A percentile compares a stretch with the other conserved stretches of the same genome.
Evolutionary conservation across 495 filamentous ascomycete genomes (phyloP).

Genomic region (Thermothielavioides terrestris): DNA sequence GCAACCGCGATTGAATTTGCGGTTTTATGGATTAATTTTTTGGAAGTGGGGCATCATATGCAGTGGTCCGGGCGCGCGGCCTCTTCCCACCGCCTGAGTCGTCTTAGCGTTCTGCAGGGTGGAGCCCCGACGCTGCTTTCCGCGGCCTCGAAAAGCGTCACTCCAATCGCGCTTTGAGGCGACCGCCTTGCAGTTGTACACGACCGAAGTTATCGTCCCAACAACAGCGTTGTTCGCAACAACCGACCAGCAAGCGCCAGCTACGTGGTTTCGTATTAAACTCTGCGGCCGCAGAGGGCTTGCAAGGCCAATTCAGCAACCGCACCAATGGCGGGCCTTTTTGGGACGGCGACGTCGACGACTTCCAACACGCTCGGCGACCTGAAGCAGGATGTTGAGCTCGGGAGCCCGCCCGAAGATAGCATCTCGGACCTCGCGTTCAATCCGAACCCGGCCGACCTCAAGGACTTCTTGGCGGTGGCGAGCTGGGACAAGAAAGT

Average conservation of each 20-base stretch:
- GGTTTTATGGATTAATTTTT: constrained; percentile 17
- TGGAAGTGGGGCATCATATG: constrained; percentile 6
- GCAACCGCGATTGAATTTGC: constrained; percentile 9
- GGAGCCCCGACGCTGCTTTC: neutral
- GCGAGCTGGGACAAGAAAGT: constrained; percentile 90
- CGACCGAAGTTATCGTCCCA: too few species aligned
- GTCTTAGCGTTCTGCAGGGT: neutral
- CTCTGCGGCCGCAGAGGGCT: too few species aligned
- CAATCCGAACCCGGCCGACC: constrained; percentile 45
- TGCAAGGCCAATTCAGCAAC: neutral
- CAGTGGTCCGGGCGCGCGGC: too few species aligned
- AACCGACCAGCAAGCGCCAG: too few species aligned
- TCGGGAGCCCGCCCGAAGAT: constrained; percentile 71
- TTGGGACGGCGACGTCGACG: constrained; percentile 45
- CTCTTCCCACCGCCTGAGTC: neutral
- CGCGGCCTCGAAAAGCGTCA: neutral
- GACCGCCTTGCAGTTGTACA: too few species aligned
- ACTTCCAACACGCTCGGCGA: constrained; percentile 75
- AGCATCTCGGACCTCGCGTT: constrained; percentile 75
- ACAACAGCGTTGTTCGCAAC: too few species aligned
- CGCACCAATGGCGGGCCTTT: constrained; percentile 55
- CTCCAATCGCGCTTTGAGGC: too few species aligned
- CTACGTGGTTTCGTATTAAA: too few species aligned
- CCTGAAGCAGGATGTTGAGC: constrained; percentile 74
- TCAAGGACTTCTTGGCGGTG: constrained; percentile 69